Base-by-base conservation (phyloP, 1,139 yeast genomes). In the Suhomyces kunorum region DNA sequence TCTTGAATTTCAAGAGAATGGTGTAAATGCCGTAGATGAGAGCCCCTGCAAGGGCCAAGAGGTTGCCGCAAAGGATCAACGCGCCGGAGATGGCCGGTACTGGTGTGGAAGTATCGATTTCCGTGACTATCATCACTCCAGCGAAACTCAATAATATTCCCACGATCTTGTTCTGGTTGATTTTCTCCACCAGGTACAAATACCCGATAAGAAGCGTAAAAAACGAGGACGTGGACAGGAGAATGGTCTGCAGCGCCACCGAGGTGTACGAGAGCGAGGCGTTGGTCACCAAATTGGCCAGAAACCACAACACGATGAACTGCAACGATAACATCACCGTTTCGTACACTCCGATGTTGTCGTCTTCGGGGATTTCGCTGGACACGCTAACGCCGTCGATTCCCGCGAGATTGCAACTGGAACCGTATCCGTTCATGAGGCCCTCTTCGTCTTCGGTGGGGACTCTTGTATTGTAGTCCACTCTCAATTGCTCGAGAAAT, bases 21-120 rank as follows among this genome's bases (percentile, higher is more conserved):
- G 98, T 87, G 64, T 92, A 92, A n/a, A 88, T 66, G 20, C 98
- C 98, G 57, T 92, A 92, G 29, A 90, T 74, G 18, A 87, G 59
- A 0, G 98, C 98, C 3, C 96, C 95, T 0, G 78, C 60, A 12
- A 92, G 69, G 0, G 98, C 97, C 45, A 90, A 66, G 6, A 80
- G 24, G 56, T 92, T 92, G 1, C 98, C 98, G 43, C 80, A 59
- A 18, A 89, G 62, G 2, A 81, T 76, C 36, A 66, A 59, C 16
- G 68, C 53, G n/a, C 70, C 46, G 48, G 63, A 36, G 42, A 42
- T 40, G 26, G 56, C 48, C 44, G 69, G 66, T 49, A 45, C 59
- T 49, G 60, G 53, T 27, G 73, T 70, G 9, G 71, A 57, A 26
- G 58, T 44, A 54, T 81, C 86, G 11, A 80, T 74, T 44, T 76